Evolutionary conservation across 805 yeast species (phyloP).

Genomic region (Sugiyamaella floridensis): DNA sequence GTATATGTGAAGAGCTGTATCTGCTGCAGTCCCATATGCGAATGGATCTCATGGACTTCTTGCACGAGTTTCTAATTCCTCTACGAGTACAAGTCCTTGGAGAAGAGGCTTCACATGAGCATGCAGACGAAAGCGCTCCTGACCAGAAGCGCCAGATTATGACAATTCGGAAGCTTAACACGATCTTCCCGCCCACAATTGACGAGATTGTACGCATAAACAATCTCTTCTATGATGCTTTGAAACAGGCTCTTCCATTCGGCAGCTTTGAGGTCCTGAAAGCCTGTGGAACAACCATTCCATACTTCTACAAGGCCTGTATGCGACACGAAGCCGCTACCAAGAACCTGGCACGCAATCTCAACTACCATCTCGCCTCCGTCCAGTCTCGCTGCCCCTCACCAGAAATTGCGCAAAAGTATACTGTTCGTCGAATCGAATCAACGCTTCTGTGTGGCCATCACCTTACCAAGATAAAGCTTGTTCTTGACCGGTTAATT

Average conservation of each 20-base stretch:
- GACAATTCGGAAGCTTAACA: conserved; percentile 62
- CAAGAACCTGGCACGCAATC: conserved; percentile 47
- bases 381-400: conserved; percentile 28
- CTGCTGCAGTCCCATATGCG: conserved; percentile 70
- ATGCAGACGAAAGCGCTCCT: not conserved
- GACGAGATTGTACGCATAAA: conserved; percentile 90
- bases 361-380: conserved; percentile 38
- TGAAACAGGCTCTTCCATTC: conserved; percentile 55
- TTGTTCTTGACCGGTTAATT: conserved; percentile 58
- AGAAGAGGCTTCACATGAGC: conserved; percentile 30
- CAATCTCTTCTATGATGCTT: conserved; percentile 71
- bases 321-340: conserved; percentile 93
- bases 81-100: conserved; percentile 55
- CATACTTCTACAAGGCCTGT: conserved; percentile 87
- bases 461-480: conserved; percentile 63
- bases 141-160: conserved; percentile 17
- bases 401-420: conserved; percentile 25
- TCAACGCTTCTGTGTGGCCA: conserved; percentile 53
- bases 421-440: conserved; percentile 47
- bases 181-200: conserved; percentile 87
- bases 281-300: conserved; percentile 76
- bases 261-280: conserved; percentile 73
- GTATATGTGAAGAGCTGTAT: conserved; percentile 61
- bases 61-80: conserved; percentile 75
- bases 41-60: conserved; percentile 59